Evolutionary conservation across 148 eudicot genomes (phyloP).

Genomic region (Chenopodium suecicum): DNA sequence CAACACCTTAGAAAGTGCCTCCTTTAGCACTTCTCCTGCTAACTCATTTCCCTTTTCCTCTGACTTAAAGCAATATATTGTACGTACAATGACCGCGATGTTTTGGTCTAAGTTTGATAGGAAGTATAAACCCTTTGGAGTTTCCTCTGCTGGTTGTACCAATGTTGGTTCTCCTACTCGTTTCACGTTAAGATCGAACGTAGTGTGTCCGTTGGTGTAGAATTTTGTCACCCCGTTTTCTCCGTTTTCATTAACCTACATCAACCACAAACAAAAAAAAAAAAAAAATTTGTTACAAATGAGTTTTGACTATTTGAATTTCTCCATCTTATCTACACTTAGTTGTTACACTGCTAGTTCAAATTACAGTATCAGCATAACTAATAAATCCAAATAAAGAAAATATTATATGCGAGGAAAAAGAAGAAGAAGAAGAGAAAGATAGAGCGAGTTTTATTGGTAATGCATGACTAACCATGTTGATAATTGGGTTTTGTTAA

Average conservation of each 20-base stretch:
- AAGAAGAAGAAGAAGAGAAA: background rate
- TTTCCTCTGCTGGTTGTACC: conserved; percentile 39
- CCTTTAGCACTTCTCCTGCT: conserved; percentile 31
- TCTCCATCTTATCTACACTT: background rate
- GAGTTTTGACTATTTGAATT: background rate
- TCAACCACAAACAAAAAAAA: background rate
- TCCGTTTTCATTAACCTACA: conserved; percentile 30
- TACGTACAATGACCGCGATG: conserved; percentile 45
- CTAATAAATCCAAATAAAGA: too few relatives aligned
- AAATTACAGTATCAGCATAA: too few relatives aligned
- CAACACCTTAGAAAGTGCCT: conserved; percentile 43
- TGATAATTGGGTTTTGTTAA: background rate
- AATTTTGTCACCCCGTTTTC: conserved; percentile 15
- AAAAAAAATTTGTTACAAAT: background rate
- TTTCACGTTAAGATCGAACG: conserved; percentile 23
- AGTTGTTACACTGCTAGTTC: background rate
- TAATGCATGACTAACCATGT: conserved; percentile 21
- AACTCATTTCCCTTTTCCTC: conserved; percentile 36
- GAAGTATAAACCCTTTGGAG: conserved; percentile 39
- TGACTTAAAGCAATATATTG: conserved; percentile 41
- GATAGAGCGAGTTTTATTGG: background rate
- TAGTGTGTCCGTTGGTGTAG: conserved; percentile 24
- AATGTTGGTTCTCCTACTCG: conserved; percentile 30
- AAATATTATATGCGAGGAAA: background rate
- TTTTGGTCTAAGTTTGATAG: conserved; percentile 51